Percentiles rank a stretch among this genome's conserved stretches.
Evolutionary conservation across 1,139 yeast genomes (phyloP).

Genomic region (Debaryomycetaceae sp.): DNA sequence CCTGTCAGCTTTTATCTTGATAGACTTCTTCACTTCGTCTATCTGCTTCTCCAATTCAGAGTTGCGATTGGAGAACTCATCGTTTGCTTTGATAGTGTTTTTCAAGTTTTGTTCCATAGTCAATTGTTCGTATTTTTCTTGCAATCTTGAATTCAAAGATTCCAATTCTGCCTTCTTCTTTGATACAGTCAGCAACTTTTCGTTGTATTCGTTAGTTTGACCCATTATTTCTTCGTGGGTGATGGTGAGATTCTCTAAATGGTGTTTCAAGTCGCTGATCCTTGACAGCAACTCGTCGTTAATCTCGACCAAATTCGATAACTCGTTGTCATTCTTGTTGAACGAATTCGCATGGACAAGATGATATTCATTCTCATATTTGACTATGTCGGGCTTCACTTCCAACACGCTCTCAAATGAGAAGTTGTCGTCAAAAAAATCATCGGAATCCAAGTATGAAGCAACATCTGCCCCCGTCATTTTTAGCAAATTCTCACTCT

Average conservation of each 20-base stretch:
- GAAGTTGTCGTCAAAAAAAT: conserved; percentile 14
- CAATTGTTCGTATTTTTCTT: conserved; percentile 31
- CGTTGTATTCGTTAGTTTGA: conserved; percentile 31
- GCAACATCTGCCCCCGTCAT: conserved; percentile 30
- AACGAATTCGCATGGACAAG: conserved; percentile 40
- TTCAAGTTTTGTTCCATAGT: conserved; percentile 45
- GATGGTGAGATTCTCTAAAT: conserved; percentile 28
- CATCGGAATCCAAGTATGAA: conserved; percentile 20
- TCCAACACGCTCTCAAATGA: conserved; percentile 12
- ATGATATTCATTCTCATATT: conserved; percentile 45
- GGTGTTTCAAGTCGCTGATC: conserved; percentile 25
- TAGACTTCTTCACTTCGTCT: conserved; percentile 15
- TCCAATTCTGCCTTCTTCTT: conserved; percentile 20
- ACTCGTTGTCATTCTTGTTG: conserved; percentile 37
- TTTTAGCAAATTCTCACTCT: conserved; percentile 15
- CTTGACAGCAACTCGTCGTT: conserved; percentile 32
- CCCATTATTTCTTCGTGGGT: conserved; percentile 39
- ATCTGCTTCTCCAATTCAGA: conserved; percentile 36
- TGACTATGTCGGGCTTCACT: conserved; percentile 29
- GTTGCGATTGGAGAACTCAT: conserved; percentile 38
- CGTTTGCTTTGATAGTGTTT: conserved; percentile 44
- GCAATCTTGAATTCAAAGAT: conserved; percentile 17
- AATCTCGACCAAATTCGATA: conserved; percentile 35
- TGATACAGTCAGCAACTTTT: conserved; percentile 21
- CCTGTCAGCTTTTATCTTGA: conserved; percentile 19